Percentiles rank a stretch among this genome's conserved stretches.
Evolutionary conservation across 306 rosid species (phyloP).

Genomic region (Aeschynomene evenia): DNA sequence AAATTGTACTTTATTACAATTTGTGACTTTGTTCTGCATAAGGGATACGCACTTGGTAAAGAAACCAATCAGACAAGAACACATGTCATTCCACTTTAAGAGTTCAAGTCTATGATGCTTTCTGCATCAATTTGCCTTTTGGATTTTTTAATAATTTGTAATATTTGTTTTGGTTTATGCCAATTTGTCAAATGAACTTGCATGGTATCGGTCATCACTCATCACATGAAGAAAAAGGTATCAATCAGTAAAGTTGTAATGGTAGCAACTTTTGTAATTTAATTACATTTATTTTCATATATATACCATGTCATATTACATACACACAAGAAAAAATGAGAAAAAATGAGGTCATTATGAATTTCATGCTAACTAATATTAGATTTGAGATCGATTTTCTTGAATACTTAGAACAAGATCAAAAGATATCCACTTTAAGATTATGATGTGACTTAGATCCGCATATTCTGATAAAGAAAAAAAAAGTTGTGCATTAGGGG

Average conservation of each 20-base stretch:
- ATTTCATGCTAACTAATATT: neutral
- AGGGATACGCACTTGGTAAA: neutral
- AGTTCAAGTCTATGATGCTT: neutral
- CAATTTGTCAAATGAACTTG: neutral
- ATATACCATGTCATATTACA: neutral
- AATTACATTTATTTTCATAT: neutral
- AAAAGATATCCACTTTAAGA: slow-evolving; percentile 4
- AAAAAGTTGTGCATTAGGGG: neutral
- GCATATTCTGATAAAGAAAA: neutral
- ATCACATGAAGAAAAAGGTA: neutral
- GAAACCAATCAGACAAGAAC: slow-evolving; percentile 10
- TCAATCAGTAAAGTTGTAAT: neutral
- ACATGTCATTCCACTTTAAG: neutral
- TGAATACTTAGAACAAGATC: neutral
- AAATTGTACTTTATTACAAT: neutral
- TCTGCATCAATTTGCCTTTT: neutral
- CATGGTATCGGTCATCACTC: neutral
- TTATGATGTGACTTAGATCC: neutral
- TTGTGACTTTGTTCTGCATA: neutral
- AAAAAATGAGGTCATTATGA: neutral
- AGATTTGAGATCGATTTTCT: neutral
- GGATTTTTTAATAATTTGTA: neutral
- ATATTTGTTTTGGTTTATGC: neutral
- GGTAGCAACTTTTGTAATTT: neutral
- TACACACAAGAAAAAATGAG: no score